These are phyloP conservation scores for Pseudocercospora pini-densiflorae DNA, from an alignment of 2,329 filamentous ascomycete species.

Conservation along the genomic window DNA sequence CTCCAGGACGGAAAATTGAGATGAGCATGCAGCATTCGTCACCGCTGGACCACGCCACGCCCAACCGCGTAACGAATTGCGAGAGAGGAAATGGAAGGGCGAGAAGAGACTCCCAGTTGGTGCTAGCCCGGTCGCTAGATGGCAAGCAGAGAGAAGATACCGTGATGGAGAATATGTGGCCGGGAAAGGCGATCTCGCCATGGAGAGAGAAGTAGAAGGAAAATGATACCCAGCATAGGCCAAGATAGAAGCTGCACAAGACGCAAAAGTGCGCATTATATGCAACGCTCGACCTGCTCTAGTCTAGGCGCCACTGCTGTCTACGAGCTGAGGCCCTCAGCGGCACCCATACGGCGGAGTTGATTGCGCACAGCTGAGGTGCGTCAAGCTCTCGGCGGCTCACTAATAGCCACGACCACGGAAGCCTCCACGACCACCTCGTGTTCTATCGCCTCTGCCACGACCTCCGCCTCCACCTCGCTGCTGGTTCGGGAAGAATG, in stretches of 20 bases:
- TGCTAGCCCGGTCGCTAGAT: neutral
- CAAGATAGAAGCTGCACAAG: neutral
- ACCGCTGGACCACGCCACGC: neutral
- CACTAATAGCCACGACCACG: neutral
- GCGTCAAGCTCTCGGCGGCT: neutral
- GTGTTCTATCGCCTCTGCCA: neutral
- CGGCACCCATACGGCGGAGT: too few relatives aligned
- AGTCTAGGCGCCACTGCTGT: neutral
- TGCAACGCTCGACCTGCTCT: neutral
- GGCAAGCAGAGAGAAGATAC: neutral
- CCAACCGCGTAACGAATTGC: neutral
- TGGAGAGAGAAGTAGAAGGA: neutral
- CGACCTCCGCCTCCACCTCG: neutral
- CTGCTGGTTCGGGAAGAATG: conserved; percentile 25
- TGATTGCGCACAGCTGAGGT: neutral
- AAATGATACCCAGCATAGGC: neutral
- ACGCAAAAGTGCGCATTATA: neutral
- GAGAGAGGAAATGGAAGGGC: neutral
- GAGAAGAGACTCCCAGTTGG: neutral
- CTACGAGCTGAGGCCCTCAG: neutral
- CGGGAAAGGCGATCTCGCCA: neutral
- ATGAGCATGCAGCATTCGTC: neutral
- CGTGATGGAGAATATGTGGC: neutral
- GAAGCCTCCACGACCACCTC: neutral
- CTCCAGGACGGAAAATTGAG: neutral